Percentiles rank a stretch among this genome's conserved stretches.
phyloP scores from a whole-genome alignment of 2,329 filamentous ascomycete genomes.

The Alternaria conjuncta region DNA sequence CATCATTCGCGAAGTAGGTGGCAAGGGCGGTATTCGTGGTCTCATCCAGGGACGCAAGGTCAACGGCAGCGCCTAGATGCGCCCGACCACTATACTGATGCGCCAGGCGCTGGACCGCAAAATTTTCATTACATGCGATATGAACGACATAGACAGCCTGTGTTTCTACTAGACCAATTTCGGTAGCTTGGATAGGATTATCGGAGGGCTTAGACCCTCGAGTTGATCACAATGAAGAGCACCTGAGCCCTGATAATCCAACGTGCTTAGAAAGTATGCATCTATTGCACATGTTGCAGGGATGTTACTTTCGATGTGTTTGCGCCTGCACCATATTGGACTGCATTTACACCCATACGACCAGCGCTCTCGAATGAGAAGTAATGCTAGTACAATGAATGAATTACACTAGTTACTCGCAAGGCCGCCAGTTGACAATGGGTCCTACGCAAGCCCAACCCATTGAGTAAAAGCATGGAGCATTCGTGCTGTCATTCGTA shows the following conservation, averaged over 20 bases:
- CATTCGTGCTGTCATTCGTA: neutral
- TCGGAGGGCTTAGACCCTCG: neutral
- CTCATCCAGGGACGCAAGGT: slow-evolving; percentile 36
- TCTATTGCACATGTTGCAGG: neutral
- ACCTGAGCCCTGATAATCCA: neutral
- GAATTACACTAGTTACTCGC: neutral
- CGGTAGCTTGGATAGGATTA: neutral
- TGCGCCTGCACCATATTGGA: neutral
- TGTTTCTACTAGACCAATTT: neutral
- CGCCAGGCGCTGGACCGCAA: neutral
- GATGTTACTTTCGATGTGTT: neutral
- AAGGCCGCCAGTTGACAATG: neutral
- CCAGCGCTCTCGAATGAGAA: neutral
- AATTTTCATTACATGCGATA: neutral
- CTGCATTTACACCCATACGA: neutral
- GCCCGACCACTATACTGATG: neutral
- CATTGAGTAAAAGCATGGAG: neutral
- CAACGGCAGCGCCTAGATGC: slow-evolving; percentile 38
- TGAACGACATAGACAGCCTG: neutral
- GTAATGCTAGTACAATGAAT: neutral
- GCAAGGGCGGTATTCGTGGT: slow-evolving; percentile 70
- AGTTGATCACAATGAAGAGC: neutral
- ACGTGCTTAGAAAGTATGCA: neutral
- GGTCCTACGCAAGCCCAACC: neutral
- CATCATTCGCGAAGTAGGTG: slow-evolving; percentile 83